Percentiles rank a stretch among this genome's conserved stretches.
These are phyloP conservation scores for Rhizopus arrhizus DNA, from an alignment of 371 early-diverging fungal species.

Conservation along the genomic window DNA sequence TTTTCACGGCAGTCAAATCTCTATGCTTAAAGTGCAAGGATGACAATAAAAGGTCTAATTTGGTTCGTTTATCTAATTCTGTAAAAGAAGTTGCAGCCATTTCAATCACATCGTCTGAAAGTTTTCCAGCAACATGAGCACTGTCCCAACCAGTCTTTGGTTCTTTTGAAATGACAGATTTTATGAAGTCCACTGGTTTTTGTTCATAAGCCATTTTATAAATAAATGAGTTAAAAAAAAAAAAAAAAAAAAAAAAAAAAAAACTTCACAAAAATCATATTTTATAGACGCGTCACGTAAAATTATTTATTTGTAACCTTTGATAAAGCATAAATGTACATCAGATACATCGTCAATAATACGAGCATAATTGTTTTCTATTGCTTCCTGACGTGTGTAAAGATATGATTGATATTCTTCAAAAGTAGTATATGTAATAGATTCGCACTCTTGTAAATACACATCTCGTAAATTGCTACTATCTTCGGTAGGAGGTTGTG, in stretches of 20 bases:
- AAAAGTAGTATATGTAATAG: constrained; percentile 6
- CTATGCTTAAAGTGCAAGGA: constrained; percentile 23
- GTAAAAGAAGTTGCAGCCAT: constrained; percentile 23
- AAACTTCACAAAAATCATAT: constrained; percentile 12
- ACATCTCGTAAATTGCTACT: not conserved
- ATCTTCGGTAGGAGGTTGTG: not conserved
- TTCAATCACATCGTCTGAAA: constrained; percentile 35
- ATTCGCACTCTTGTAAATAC: constrained; percentile 19
- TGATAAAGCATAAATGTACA: constrained; percentile 41
- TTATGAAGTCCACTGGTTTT: constrained; percentile 21
- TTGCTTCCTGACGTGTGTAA: constrained; percentile 31
- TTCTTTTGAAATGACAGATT: not conserved
- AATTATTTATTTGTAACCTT: constrained; percentile 29
- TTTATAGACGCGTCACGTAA: constrained; percentile 7
- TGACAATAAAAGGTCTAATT: constrained; percentile 26
- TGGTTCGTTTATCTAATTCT: constrained; percentile 25
- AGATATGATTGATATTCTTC: constrained; percentile 9
- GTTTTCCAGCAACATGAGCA: constrained; percentile 32
- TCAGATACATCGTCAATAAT: constrained; percentile 33
- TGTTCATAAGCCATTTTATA: constrained; percentile 31
- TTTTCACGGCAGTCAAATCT: constrained; percentile 16
- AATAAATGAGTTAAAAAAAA: constrained; percentile 1
- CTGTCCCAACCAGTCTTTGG: constrained; percentile 34
- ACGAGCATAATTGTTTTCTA: constrained; percentile 29
- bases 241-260: constrained; percentile 12